A percentile compares a stretch with the other conserved stretches of the same genome.
Evolutionary conservation across 768 basidiomycete genomes (phyloP).

Genomic region (Xerocomus spinulosus): DNA sequence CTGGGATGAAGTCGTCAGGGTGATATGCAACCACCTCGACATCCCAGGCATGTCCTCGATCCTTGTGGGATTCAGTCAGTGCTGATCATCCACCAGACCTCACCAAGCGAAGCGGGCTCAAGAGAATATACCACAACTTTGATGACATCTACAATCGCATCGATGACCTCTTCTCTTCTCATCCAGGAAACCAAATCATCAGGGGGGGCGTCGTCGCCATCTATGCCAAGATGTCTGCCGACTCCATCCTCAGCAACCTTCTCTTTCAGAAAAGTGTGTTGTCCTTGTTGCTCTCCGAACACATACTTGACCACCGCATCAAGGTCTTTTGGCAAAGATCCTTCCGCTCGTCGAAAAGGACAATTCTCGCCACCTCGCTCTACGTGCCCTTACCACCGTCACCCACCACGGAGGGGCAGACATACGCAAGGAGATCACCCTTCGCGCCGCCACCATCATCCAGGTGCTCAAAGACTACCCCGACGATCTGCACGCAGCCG

Average conservation of each 20-base stretch:
- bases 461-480: slow-evolving; percentile 46
- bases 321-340: slow-evolving; percentile 56
- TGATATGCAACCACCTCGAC: slow-evolving; percentile 47
- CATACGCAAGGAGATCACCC: slow-evolving; percentile 48
- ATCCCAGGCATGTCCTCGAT: slow-evolving; percentile 44
- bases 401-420: slow-evolving; percentile 57
- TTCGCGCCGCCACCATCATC: slow-evolving; percentile 37
- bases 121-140: slow-evolving; percentile 56
- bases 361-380: slow-evolving; percentile 46
- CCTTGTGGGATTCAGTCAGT: neutral
- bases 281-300: neutral
- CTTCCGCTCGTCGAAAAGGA: slow-evolving; percentile 49
- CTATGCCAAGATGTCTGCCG: slow-evolving; percentile 56
- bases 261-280: slow-evolving; percentile 50
- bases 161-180: slow-evolving; percentile 41
- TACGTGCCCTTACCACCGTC: slow-evolving; percentile 52
- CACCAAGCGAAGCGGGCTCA: slow-evolving; percentile 51
- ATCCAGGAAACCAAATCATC: slow-evolving; percentile 39
- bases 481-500: slow-evolving; percentile 46
- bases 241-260: slow-evolving; percentile 54
- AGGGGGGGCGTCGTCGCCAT: slow-evolving; percentile 54
- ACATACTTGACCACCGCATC: neutral
- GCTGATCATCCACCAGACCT: neutral
- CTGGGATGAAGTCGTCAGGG: slow-evolving; percentile 45
- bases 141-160: slow-evolving; percentile 44